phyloP scores from a whole-genome alignment of 202 grass and related monocot species.

The Schoenoplectus tabernaemontani region DNA sequence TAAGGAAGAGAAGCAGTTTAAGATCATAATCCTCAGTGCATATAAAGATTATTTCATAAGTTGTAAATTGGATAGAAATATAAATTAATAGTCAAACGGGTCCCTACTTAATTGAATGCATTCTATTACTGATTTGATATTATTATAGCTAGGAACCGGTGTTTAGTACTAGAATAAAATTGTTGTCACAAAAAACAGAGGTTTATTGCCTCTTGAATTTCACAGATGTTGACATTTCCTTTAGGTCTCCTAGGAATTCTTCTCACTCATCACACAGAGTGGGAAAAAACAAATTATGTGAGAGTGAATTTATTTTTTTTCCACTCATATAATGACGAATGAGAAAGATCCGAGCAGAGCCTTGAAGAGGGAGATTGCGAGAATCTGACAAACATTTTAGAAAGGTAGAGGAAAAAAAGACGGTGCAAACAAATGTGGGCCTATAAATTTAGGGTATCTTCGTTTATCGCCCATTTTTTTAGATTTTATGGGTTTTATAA shows the following conservation, averaged over 20 bases:
- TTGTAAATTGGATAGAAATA: conserved; percentile 19
- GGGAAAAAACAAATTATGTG: no score
- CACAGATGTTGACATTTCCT: neutral
- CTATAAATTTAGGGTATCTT: no score
- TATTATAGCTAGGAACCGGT: neutral
- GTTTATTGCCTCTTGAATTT: neutral
- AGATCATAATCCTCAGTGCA: neutral
- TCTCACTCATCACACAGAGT: no score
- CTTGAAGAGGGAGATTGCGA: neutral
- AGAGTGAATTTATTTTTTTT: no score
- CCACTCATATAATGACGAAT: no score
- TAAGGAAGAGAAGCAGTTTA: neutral
- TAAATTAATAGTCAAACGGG: neutral
- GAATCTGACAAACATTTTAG: neutral
- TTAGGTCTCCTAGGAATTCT: no score
- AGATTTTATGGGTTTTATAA: no score
- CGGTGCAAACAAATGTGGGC: neutral
- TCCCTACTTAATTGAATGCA: neutral
- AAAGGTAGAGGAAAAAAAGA: neutral
- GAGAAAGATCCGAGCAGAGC: no score
- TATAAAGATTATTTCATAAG: neutral
- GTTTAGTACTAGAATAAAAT: neutral
- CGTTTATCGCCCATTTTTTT: no score
- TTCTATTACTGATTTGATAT: neutral
- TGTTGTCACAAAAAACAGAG: neutral